Conservation (phyloP, 345 rosid genomes). For the Syzygium oleosum region DNA sequence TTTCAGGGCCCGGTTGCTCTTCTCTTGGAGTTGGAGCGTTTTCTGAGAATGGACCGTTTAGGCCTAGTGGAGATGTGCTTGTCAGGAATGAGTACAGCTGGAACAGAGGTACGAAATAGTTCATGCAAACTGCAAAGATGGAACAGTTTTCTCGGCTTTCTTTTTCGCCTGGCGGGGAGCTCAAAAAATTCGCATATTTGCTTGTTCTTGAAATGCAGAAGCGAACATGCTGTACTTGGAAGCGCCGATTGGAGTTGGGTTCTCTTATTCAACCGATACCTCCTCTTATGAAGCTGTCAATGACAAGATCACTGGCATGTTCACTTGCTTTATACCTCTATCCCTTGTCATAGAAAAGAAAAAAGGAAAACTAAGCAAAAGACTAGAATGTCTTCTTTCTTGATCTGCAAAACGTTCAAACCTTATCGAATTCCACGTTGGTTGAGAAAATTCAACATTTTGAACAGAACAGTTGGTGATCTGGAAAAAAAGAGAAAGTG, state of each 20-base stretch:
- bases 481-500: neutral
- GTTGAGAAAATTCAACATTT: neutral
- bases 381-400: neutral
- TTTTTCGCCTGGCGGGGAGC: neutral
- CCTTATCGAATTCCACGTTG: neutral
- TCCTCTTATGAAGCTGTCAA: slow-evolving; percentile 56
- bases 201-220: slow-evolving; percentile 34
- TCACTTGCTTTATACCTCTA: neutral
- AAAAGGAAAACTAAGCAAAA: neutral
- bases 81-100: slow-evolving; percentile 84
- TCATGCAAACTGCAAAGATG: neutral
- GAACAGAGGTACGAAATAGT: slow-evolving; percentile 52
- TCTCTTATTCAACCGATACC: slow-evolving; percentile 70
- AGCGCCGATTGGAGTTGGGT: slow-evolving; percentile 94
- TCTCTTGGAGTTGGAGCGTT: slow-evolving; percentile 97
- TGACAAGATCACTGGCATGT: slow-evolving; percentile 76
- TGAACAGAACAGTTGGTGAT: neutral
- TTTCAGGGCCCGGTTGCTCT: slow-evolving; percentile 91
- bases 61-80: slow-evolving; percentile 72
- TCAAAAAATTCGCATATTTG: neutral
- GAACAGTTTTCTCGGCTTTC: neutral
- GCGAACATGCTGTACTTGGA: slow-evolving; percentile 93
- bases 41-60: slow-evolving; percentile 93
- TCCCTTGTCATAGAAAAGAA: neutral
- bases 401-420: neutral